Evolutionary conservation across 2,329 filamentous ascomycete species (phyloP).

Genomic region (Chaetomium olivaceum): DNA sequence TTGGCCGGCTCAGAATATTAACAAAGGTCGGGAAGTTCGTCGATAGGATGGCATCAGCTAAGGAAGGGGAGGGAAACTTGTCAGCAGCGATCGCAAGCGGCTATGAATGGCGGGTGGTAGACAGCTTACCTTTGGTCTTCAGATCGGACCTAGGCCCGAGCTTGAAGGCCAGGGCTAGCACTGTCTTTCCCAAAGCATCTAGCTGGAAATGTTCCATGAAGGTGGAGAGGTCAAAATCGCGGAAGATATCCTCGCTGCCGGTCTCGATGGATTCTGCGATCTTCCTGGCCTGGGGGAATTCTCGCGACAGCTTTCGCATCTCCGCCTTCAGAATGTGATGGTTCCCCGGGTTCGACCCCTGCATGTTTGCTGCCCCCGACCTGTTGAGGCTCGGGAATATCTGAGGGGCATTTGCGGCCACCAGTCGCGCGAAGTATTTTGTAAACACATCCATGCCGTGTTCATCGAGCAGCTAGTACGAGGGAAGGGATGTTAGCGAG

Average conservation of each 20-base stretch:
- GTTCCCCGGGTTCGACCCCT: slow-evolving; percentile 68
- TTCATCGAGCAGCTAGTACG: slow-evolving; percentile 79
- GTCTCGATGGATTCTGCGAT: slow-evolving; percentile 93
- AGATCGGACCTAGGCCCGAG: slow-evolving; percentile 77
- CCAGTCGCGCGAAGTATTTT: slow-evolving; percentile 90
- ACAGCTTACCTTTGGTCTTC: slow-evolving; percentile 76
- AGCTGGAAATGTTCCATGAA: slow-evolving; percentile 97
- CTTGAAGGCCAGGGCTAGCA: slow-evolving; percentile 87
- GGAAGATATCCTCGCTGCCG: slow-evolving; percentile 87
- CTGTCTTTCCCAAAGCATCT: slow-evolving; percentile 82
- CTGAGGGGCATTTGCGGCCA: slow-evolving; percentile 85
- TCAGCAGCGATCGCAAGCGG: slow-evolving; percentile 7
- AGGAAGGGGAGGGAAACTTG: slow-evolving; percentile 9
- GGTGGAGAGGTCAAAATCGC: slow-evolving; percentile 91
- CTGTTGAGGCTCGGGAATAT: slow-evolving; percentile 83
- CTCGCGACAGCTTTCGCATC: slow-evolving; percentile 80
- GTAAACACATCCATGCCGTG: slow-evolving; percentile 99
- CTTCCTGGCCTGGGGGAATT: slow-evolving; percentile 79
- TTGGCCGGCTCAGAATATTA: slow-evolving; percentile 68
- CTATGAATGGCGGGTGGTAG: not conserved
- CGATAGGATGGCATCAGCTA: slow-evolving; percentile 87
- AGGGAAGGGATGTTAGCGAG: slow-evolving; percentile 15
- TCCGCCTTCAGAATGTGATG: slow-evolving; percentile 81
- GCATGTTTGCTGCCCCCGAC: slow-evolving; percentile 45
- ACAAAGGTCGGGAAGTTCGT: slow-evolving; percentile 77